A percentile compares a stretch with the other conserved stretches of the same genome.
phyloP scores from a whole-genome alignment of 345 rosid species.

The Syzygium aqueum region DNA sequence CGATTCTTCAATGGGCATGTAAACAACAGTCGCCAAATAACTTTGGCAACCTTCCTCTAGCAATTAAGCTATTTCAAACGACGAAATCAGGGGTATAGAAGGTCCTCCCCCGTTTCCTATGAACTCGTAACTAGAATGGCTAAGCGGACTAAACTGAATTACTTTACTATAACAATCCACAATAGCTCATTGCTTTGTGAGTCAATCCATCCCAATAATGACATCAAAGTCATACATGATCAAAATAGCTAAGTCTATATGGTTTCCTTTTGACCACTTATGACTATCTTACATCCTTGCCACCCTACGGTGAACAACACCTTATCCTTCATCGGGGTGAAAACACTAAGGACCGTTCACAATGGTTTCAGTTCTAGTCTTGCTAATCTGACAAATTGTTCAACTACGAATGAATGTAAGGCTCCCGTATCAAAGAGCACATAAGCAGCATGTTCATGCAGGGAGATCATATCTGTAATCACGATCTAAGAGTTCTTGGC shows the following conservation, averaged over 20 bases:
- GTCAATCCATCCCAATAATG: not conserved
- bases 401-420: not conserved
- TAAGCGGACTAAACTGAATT: accelerated
- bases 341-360: not conserved
- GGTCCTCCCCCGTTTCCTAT: not conserved
- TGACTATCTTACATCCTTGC: not conserved
- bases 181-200: accelerated
- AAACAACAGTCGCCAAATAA: not conserved
- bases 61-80: not conserved
- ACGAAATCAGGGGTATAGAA: not conserved
- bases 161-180: not conserved
- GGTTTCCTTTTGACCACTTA: not conserved
- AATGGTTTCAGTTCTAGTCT: not conserved
- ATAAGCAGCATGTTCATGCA: not conserved
- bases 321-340: not conserved
- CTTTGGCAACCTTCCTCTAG: not conserved
- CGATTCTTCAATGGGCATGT: not conserved
- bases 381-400: not conserved
- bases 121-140: not conserved
- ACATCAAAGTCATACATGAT: not conserved
- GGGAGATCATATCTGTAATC: not conserved
- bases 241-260: not conserved
- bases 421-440: not conserved
- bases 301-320: not conserved
- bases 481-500: accelerated